Base-by-base conservation (phyloP, 208 protist species). In the Phytomonas serpens region DNA sequence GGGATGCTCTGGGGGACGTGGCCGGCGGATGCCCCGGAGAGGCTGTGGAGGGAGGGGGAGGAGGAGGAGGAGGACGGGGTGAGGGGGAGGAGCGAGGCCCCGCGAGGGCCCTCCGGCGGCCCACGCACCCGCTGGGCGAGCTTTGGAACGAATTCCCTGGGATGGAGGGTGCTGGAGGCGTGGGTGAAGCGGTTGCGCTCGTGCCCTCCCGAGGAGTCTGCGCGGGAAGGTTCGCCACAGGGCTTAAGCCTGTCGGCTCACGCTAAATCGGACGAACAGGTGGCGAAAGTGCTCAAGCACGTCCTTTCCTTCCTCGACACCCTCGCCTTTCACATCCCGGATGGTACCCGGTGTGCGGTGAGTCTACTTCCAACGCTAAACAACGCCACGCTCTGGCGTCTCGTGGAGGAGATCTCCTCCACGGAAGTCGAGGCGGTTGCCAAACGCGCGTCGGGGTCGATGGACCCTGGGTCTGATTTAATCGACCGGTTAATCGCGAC, bases 1-100 rank as follows among this genome's bases (percentile, higher is more conserved):
- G n/a, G n/a, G n/a, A n/a, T 94, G 51, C 74, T 94, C 68, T 92
- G 86, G 84, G 85, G 82, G 29, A 82, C 81, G 2, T 71, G 86
- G 37, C 71, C 79, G 4, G 64, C 51, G 0, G 42, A 61, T 13
- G 69, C 68, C 13, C 51, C 74, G 32, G 65, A 61, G 7, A 11
- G 57, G 32, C 7, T 19, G 36, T 9, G 27, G 7, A 3, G 47
- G 16, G 0, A 33, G 29, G 61, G 64, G 2, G 38, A 71, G 47
- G 16, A 51, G 57, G 73, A 70, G 29, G 67, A 51, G n/a, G 11
- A 1, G 19, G 27, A 0, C 37, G 27, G n/a, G 11, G 38, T 19
- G 37, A 13, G 27, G 42, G 19, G 4, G 33, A 19, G 16, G 32
- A 4, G 23, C 27, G 32, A 11, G 40, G 16, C 40, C 40, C 16